Evolutionary conservation across 2,329 filamentous ascomycete genomes (phyloP), one percentile per base, ranked within the genome.

Genomic region (Aureobasidium musti): DNA sequence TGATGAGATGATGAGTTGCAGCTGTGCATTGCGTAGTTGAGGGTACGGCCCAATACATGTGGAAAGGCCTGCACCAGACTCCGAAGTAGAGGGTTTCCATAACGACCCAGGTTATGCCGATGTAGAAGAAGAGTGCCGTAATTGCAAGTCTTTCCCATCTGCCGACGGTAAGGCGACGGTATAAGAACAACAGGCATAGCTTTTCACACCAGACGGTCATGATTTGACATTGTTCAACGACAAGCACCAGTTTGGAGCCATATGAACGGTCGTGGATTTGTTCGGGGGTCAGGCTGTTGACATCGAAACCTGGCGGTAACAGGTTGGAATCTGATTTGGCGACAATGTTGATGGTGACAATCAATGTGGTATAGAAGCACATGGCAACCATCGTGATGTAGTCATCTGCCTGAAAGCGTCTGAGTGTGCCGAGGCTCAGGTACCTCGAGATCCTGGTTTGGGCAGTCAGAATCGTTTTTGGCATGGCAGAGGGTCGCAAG

Each of bases 371-470:
- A 67, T 86, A 83, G 56, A 76, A 76, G 14, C 76, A 77, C 68
- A 82, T 75, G 8, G 82, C 80, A 65, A 85, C 77, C 10, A 82
- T 49, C 84, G 87, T 87, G 28, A 85, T 75, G 71, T 81, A 86
- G 71, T 88, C 86, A 70, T 87, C 86, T 30, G 81, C 71, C 70
- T 84, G 82, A n/a, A 86, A 79, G 7, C 77, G 77, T 49, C 75
- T 78, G 70, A 80, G 75, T 45, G 81, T 79, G 19, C 82, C 79
- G 35, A 86, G 77, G 11, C 79, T 75, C 41, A 82, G 75, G 23
- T 74, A 76, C 37, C 81, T 77, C 13, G 81, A 82, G 37, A 79
- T 75, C 41, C 79, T 81, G 60, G 8, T 47, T 64, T 68, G 53
- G n/a, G 11, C 17, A 33, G 65, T 56, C 45, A 63, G 52, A 60